A percentile compares a stretch with the other conserved stretches of the same genome.
Conservation (phyloP, 495 filamentous ascomycete species). For the Podospora comata region DNA sequence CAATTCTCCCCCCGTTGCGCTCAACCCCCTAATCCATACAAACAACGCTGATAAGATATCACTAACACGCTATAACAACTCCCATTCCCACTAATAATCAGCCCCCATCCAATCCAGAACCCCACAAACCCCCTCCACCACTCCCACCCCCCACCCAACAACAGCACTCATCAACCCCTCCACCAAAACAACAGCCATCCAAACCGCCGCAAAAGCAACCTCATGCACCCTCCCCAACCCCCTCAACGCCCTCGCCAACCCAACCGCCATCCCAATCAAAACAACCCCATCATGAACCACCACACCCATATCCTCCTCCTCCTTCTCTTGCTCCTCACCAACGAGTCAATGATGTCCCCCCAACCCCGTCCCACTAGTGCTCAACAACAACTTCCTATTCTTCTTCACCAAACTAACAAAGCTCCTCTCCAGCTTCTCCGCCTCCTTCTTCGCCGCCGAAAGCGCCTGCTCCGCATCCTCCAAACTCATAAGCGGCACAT, state of each 20-base stretch:
- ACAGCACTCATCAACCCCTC: slow-evolving; percentile 27
- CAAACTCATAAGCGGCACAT: slow-evolving; percentile 50
- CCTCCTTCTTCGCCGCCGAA: slow-evolving; percentile 58
- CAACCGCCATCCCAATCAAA: slow-evolving; percentile 21
- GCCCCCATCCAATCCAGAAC: slow-evolving; percentile 37
- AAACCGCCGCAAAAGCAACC: slow-evolving; percentile 28
- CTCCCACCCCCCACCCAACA: slow-evolving; percentile 25
- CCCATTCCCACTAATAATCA: slow-evolving; percentile 23
- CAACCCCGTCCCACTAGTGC: background rate
- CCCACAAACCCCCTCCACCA: slow-evolving; percentile 30
- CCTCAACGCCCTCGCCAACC: slow-evolving; percentile 23
- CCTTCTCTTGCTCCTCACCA: background rate
- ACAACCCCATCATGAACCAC: slow-evolving; percentile 15
- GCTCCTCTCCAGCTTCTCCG: slow-evolving; percentile 67
- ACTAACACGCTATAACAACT: background rate
- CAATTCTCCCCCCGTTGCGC: too few species aligned
- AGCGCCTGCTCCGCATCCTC: slow-evolving; percentile 62
- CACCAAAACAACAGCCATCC: slow-evolving; percentile 30
- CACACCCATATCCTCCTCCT: background rate
- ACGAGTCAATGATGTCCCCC: background rate
- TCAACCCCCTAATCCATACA: too few species aligned
- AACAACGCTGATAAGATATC: too few species aligned
- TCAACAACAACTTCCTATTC: slow-evolving; percentile 50
- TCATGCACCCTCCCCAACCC: slow-evolving; percentile 21
- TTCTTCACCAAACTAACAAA: slow-evolving; percentile 58